A percentile compares a stretch with the other conserved stretches of the same genome.
These are phyloP conservation scores for Colletotrichum karsti DNA, from an alignment of 2,329 filamentous ascomycete genomes.

Conservation along the genomic window DNA sequence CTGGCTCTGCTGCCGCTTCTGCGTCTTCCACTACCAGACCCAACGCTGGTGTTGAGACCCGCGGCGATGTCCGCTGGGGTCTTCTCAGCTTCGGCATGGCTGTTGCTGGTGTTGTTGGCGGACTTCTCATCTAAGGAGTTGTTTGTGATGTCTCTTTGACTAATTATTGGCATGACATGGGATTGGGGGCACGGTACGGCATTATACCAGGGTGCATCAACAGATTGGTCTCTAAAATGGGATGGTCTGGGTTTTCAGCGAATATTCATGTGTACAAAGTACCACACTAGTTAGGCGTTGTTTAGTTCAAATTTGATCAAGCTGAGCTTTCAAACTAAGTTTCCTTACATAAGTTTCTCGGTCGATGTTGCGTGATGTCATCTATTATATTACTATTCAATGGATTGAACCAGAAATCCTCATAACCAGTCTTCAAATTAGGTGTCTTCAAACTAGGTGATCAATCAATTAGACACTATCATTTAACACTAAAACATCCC, in stretches of 20 bases:
- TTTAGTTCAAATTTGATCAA: not conserved
- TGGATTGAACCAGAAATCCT: too few species aligned
- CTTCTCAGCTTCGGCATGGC: constrained; percentile 23
- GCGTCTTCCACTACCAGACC: not conserved
- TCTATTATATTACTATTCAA: too few species aligned
- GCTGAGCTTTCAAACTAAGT: not conserved
- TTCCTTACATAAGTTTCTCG: not conserved
- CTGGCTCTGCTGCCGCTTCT: not conserved
- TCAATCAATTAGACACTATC: too few species aligned
- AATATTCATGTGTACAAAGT: constrained; percentile 6
- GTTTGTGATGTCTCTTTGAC: not conserved
- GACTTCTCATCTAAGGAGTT: constrained; percentile 11
- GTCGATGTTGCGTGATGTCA: too few species aligned
- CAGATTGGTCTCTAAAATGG: not conserved
- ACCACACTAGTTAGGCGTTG: constrained; percentile 1
- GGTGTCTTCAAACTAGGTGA: too few species aligned
- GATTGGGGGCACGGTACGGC: not conserved
- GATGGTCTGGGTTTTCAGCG: constrained; percentile 1
- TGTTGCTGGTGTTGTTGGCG: constrained; percentile 23
- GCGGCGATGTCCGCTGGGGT: constrained; percentile 22
- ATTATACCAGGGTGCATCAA: constrained; percentile 16
- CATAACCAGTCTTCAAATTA: too few species aligned
- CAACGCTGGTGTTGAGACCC: constrained; percentile 21
- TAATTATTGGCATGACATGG: not conserved
- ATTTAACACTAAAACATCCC: too few species aligned